Conservation (phyloP, 768 basidiomycete species). For the Trametes punicea region DNA sequence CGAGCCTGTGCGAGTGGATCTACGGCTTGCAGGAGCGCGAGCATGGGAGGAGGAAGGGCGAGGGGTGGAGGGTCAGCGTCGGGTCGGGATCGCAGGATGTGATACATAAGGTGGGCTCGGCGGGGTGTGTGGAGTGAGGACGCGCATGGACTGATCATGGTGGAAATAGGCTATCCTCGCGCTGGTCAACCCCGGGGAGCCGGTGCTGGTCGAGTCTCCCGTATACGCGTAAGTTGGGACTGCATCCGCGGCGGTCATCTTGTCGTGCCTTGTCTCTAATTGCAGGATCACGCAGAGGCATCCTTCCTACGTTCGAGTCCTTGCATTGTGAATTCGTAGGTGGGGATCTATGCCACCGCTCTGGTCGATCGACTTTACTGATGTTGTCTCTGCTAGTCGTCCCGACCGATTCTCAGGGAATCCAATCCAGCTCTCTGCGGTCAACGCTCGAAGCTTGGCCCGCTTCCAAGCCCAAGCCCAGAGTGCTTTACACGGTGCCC, state of each 20-base stretch:
- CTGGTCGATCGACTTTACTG: not conserved
- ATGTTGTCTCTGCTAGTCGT: conserved; percentile 50
- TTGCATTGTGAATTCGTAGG: conserved; percentile 59
- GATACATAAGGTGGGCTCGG: conserved; percentile 66
- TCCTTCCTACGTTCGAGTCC: conserved; percentile 60
- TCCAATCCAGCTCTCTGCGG: conserved; percentile 59
- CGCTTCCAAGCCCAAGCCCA: conserved; percentile 66
- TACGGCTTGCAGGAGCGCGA: conserved; percentile 64
- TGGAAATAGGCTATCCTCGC: conserved; percentile 60
- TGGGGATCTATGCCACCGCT: conserved; percentile 33
- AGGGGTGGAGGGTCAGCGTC: conserved; percentile 74
- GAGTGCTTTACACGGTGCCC: conserved; percentile 78
- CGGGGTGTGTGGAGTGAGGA: not conserved
- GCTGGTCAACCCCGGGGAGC: conserved; percentile 76
- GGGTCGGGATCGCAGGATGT: conserved; percentile 90
- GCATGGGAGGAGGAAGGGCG: conserved; percentile 58
- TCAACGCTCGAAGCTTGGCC: conserved; percentile 77
- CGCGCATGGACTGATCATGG: not conserved
- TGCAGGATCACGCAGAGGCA: too few relatives aligned
- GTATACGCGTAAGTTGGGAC: conserved; percentile 60
- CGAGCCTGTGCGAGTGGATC: conserved; percentile 64
- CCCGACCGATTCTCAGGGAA: conserved; percentile 72
- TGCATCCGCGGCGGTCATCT: too few relatives aligned
- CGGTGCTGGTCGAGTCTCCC: conserved; percentile 81
- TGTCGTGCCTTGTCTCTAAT: too few relatives aligned